A percentile compares a stretch with the other conserved stretches of the same genome.
phyloP scores from a whole-genome alignment of 2,329 filamentous ascomycete genomes.

The Plectosphaerella sp. region DNA sequence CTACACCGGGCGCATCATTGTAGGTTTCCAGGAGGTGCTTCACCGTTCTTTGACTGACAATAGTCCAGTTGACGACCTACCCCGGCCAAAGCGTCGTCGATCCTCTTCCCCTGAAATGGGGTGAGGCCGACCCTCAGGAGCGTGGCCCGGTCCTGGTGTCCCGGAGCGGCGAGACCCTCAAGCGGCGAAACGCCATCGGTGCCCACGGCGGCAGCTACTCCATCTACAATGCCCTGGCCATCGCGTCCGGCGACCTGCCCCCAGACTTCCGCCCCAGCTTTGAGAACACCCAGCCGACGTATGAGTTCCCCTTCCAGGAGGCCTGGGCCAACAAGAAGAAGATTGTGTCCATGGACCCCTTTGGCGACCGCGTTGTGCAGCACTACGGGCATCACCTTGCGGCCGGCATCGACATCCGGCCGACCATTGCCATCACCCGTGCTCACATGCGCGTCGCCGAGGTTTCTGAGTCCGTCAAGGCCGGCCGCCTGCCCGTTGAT shows the following conservation, averaged over 20 bases:
- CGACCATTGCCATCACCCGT: slow-evolving; percentile 13
- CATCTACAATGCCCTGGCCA: slow-evolving; percentile 14
- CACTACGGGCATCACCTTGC: slow-evolving; percentile 9
- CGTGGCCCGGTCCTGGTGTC: slow-evolving; percentile 18
- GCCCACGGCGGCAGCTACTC: slow-evolving; percentile 15
- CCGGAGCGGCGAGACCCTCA: slow-evolving; percentile 11
- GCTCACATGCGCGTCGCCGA: slow-evolving; percentile 13
- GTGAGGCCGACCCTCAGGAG: slow-evolving; percentile 9
- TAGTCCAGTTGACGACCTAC: slow-evolving; percentile 13
- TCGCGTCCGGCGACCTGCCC: slow-evolving; percentile 11
- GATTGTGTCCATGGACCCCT: slow-evolving; percentile 16
- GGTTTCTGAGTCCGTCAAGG: slow-evolving; percentile 9
- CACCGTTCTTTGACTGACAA: not conserved
- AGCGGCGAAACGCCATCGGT: slow-evolving; percentile 17
- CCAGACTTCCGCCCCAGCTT: slow-evolving; percentile 11
- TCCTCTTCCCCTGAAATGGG: slow-evolving; percentile 15
- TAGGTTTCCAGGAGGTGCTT: not conserved
- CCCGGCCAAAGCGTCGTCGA: slow-evolving; percentile 18
- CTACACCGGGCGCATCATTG: not conserved
- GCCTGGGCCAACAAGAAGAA: slow-evolving; percentile 11
- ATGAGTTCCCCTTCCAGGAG: slow-evolving; percentile 8
- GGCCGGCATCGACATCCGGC: slow-evolving; percentile 10
- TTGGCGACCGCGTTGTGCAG: slow-evolving; percentile 10
- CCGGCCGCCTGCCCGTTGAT: slow-evolving; percentile 9
- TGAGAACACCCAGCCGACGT: slow-evolving; percentile 13